A percentile compares a stretch with the other conserved stretches of the same genome.
phyloP scores from a whole-genome alignment of 495 filamentous ascomycete species.

The Aspergillus saccharolyticus region DNA sequence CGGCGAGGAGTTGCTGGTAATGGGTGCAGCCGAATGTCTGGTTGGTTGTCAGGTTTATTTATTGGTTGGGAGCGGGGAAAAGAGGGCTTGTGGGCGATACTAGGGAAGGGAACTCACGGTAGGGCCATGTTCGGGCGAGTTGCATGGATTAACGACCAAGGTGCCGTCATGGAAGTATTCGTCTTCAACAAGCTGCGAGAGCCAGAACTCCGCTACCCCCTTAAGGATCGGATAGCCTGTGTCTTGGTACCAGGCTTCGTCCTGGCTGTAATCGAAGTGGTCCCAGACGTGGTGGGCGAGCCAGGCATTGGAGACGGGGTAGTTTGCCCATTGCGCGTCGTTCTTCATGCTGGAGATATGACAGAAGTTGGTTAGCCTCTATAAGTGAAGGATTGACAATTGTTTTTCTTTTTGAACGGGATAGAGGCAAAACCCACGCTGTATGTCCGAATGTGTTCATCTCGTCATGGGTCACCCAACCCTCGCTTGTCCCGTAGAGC shows the following conservation, averaged over 20 bases:
- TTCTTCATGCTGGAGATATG: slow-evolving; percentile 37
- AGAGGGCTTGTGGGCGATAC: background rate
- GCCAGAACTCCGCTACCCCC: slow-evolving; percentile 44
- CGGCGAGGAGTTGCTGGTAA: slow-evolving; percentile 44
- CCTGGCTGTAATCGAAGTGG: slow-evolving; percentile 42
- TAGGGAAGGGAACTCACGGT: slow-evolving; percentile 14
- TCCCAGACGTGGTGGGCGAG: slow-evolving; percentile 50
- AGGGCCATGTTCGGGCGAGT: slow-evolving; percentile 47
- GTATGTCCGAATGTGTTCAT: slow-evolving; percentile 50
- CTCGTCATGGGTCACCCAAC: slow-evolving; percentile 47
- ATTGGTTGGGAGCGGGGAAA: background rate
- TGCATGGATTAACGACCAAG: slow-evolving; percentile 48
- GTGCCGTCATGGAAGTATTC: slow-evolving; percentile 44
- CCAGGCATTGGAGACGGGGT: slow-evolving; percentile 42
- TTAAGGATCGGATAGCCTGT: slow-evolving; percentile 46
- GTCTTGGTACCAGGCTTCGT: slow-evolving; percentile 33
- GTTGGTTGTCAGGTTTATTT: no score
- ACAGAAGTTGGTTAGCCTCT: no score
- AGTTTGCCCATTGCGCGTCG: slow-evolving; percentile 36
- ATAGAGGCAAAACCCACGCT: slow-evolving; percentile 15
- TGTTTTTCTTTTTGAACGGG: no score
- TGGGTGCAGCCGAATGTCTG: slow-evolving; percentile 47
- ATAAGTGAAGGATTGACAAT: no score
- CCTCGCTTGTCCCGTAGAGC: slow-evolving; percentile 35
- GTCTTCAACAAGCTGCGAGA: slow-evolving; percentile 41